phyloP scores from a whole-genome alignment of 164 flowering plant genomes.

The Piper betle region DNA sequence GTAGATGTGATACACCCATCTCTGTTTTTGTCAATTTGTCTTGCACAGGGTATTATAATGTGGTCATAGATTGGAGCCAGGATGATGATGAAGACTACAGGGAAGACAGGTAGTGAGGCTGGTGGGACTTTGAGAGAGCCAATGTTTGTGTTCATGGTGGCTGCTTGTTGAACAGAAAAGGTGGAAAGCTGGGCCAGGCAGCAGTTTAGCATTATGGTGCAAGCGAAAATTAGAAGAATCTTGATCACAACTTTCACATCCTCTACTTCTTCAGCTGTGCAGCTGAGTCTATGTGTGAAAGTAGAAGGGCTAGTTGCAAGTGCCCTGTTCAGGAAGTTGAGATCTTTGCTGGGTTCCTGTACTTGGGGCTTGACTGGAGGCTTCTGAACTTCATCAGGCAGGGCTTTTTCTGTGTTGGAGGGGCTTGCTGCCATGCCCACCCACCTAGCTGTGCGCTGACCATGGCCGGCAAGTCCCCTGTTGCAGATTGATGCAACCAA shows the following conservation, averaged over 20 bases:
- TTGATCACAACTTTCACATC: constrained; percentile 32
- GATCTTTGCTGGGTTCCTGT: constrained; percentile 14
- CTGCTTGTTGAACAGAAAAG: constrained; percentile 40
- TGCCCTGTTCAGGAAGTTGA: constrained; percentile 52
- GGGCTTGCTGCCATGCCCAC: constrained; percentile 31
- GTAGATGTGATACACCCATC: too few species aligned
- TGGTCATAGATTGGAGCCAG: constrained; percentile 27
- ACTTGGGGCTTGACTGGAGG: neutral
- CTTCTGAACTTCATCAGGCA: constrained; percentile 10
- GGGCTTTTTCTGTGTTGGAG: constrained; percentile 3
- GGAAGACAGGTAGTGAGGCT: constrained; percentile 36
- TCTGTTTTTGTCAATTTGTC: too few species aligned
- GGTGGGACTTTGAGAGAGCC: constrained; percentile 30
- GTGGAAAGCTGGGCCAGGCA: constrained; percentile 52
- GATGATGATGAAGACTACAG: constrained; percentile 24
- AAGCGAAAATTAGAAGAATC: constrained; percentile 29
- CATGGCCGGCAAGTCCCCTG: constrained; percentile 11
- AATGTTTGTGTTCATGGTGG: constrained; percentile 35
- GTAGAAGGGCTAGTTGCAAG: constrained; percentile 15
- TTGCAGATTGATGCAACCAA: constrained; percentile 34
- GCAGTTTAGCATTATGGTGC: constrained; percentile 38
- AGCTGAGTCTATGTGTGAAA: constrained; percentile 19
- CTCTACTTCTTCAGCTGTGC: constrained; percentile 37
- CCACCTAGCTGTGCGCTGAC: constrained; percentile 30
- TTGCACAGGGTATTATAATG: constrained; percentile 18